A percentile compares a stretch with the other conserved stretches of the same genome.
phyloP scores from a whole-genome alignment of 805 yeast species.

The Starmerella khaoyaiensis region DNA sequence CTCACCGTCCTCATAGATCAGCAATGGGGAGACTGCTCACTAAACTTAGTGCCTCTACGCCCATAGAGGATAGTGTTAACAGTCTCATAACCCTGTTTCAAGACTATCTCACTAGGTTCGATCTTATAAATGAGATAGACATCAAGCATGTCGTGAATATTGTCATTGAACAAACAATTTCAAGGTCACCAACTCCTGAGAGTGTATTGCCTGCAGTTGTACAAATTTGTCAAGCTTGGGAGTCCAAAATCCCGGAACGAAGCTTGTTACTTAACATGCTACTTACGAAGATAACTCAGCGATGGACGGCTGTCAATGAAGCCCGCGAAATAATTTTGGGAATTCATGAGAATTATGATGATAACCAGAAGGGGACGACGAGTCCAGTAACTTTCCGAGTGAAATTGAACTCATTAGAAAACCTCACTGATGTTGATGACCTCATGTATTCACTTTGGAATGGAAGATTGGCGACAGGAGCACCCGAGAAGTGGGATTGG shows the following conservation, averaged over 20 bases:
- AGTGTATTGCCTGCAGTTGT: constrained; percentile 4
- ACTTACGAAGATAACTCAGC: constrained; percentile 14
- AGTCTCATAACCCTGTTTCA: constrained; percentile 11
- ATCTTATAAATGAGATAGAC: constrained; percentile 12
- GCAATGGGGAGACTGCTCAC: constrained; percentile 17
- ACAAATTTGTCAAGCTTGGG: constrained; percentile 11
- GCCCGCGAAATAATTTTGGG: constrained; percentile 11
- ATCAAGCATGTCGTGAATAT: constrained; percentile 16
- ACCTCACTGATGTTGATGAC: constrained; percentile 7
- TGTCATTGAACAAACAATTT: constrained; percentile 13
- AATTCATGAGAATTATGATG: constrained; percentile 14
- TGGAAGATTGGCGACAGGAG: constrained; percentile 2
- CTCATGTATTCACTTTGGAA: constrained; percentile 14
- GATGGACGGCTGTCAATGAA: constrained; percentile 11
- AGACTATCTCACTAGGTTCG: constrained; percentile 14
- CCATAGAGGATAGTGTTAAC: constrained; percentile 8
- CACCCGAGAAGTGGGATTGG: constrained; percentile 17
- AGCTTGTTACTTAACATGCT: constrained; percentile 18
- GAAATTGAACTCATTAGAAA: constrained; percentile 18
- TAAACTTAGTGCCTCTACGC: constrained; percentile 8
- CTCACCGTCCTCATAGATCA: constrained; percentile 17
- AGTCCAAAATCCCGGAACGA: constrained; percentile 2
- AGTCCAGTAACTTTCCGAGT: constrained; percentile 18
- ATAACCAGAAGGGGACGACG: neutral
- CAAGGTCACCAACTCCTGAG: constrained; percentile 1